phyloP scores from a whole-genome alignment of 2,329 filamentous ascomycete species.

The Coniochaeta hoffmannii region DNA sequence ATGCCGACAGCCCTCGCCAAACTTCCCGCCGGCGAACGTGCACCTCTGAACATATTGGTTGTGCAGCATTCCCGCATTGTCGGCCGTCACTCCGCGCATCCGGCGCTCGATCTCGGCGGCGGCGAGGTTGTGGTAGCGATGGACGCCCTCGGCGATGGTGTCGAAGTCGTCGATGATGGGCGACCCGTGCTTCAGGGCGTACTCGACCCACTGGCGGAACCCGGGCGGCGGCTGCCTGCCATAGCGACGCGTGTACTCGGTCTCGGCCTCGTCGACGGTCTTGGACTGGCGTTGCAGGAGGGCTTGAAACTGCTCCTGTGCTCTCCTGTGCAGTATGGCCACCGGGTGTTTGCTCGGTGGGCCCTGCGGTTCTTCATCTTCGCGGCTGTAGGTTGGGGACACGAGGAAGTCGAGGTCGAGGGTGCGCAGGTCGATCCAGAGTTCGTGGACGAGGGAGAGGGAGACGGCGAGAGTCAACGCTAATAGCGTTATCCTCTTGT shows the following conservation, averaged over 20 bases:
- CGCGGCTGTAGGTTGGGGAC: not conserved
- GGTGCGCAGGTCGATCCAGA: not conserved
- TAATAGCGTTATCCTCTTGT: not conserved
- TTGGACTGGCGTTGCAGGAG: constrained; percentile 29
- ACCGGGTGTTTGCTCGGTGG: not conserved
- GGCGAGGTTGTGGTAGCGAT: constrained; percentile 15
- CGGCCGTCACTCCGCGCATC: constrained; percentile 19
- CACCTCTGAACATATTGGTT: not conserved
- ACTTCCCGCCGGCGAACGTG: not conserved
- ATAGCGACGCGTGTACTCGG: constrained; percentile 37
- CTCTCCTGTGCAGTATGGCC: not conserved
- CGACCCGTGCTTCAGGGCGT: constrained; percentile 29
- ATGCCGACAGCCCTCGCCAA: constrained; percentile 9
- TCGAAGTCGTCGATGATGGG: constrained; percentile 45
- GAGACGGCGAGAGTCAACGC: not conserved
- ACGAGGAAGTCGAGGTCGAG: not conserved
- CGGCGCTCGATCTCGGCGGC: constrained; percentile 22
- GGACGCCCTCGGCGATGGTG: constrained; percentile 28
- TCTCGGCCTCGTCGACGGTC: constrained; percentile 23
- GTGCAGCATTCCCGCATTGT: not conserved
- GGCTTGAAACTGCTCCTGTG: constrained; percentile 18
- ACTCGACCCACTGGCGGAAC: constrained; percentile 38
- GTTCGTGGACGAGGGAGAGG: not conserved
- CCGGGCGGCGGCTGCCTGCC: constrained; percentile 33
- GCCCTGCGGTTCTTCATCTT: not conserved